Conservation (phyloP, 495 filamentous ascomycete species). For the Clohesyomyces aquaticus region DNA sequence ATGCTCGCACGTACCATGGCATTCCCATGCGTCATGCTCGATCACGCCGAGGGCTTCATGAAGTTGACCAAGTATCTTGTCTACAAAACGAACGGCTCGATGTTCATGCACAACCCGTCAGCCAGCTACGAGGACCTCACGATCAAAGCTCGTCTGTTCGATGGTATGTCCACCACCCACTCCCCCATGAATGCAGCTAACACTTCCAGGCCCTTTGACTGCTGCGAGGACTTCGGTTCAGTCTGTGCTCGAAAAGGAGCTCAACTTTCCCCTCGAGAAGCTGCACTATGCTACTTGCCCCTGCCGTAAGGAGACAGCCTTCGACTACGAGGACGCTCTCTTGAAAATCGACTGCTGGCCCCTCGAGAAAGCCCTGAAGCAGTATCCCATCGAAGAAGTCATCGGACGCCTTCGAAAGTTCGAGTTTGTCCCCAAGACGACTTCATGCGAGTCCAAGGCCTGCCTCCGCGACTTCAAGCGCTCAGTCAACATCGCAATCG, state of each 20-base stretch:
- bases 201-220: constrained; percentile 1
- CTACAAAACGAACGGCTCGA: constrained; percentile 6
- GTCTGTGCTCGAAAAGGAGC: constrained; percentile 9
- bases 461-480: constrained; percentile 13
- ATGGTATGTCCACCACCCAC: constrained; percentile 4
- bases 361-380: background rate
- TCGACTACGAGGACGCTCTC: constrained; percentile 20
- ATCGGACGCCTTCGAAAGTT: background rate
- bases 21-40: constrained; percentile 11
- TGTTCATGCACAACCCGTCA: constrained; percentile 9
- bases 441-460: background rate
- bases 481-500: constrained; percentile 5
- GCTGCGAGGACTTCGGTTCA: constrained; percentile 7
- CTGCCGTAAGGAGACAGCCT: constrained; percentile 15
- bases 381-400: constrained; percentile 5
- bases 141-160: constrained; percentile 11
- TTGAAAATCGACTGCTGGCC: constrained; percentile 10
- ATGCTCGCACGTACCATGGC: constrained; percentile 5
- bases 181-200: background rate
- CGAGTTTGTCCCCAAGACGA: constrained; percentile 9
- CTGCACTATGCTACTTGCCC: constrained; percentile 8
- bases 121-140: constrained; percentile 1
- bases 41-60: constrained; percentile 24
- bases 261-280: constrained; percentile 12
- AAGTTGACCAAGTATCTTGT: constrained; percentile 20